These are phyloP conservation scores for Clitocybe nebularis DNA, from an alignment of 1,284 basidiomycete species.

Conservation along the genomic window DNA sequence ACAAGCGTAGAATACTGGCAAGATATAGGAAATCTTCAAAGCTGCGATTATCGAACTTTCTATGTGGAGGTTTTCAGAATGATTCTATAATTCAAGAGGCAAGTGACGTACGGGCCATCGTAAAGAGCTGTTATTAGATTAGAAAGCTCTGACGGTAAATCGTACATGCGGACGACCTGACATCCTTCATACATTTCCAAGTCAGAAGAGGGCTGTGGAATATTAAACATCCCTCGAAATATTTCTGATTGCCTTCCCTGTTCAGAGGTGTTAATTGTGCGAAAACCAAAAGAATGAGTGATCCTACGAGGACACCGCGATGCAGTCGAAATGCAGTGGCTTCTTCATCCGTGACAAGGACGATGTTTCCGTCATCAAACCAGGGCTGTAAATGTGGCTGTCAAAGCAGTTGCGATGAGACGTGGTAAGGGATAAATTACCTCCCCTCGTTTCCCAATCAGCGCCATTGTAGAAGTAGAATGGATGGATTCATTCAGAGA, in stretches of 20 bases:
- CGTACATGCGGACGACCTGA: conserved; percentile 51
- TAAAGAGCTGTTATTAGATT: conserved; percentile 53
- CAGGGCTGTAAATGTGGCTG: conserved; percentile 33
- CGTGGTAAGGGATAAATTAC: conserved; percentile 1
- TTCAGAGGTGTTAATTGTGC: not conserved
- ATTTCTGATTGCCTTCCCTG: conserved; percentile 53
- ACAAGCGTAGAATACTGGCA: conserved; percentile 49
- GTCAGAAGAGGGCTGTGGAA: conserved; percentile 40
- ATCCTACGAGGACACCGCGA: conserved; percentile 44
- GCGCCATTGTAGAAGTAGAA: conserved; percentile 1
- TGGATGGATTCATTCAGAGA: not conserved
- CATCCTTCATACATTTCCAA: conserved; percentile 40
- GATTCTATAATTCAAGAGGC: not conserved
- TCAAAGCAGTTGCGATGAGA: not conserved
- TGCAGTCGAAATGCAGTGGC: conserved; percentile 52
- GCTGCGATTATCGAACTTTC: conserved; percentile 35
- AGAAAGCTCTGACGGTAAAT: conserved; percentile 48
- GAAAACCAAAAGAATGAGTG: not conserved
- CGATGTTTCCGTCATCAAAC: conserved; percentile 59
- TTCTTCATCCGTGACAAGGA: conserved; percentile 39
- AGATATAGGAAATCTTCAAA: conserved; percentile 51
- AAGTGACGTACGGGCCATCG: conserved; percentile 47
- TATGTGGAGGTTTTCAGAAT: conserved; percentile 12
- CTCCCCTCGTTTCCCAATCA: conserved; percentile 15
- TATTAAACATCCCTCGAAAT: conserved; percentile 54